Evolutionary conservation across 2,329 filamentous ascomycete genomes (phyloP).

Genomic region (Colletotrichum sp.): DNA sequence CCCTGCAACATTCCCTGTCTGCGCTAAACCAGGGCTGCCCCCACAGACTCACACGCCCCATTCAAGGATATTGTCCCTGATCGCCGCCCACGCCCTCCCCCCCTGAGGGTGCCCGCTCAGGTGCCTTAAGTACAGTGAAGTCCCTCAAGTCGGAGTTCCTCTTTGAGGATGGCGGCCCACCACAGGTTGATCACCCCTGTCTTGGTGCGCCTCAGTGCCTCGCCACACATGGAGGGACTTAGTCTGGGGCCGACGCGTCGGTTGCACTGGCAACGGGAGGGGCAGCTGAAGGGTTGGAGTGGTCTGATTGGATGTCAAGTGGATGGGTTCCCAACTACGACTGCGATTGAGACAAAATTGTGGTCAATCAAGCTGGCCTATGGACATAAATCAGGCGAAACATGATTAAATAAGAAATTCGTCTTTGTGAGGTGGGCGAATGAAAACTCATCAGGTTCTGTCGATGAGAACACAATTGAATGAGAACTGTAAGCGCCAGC

Average conservation of each 20-base stretch:
- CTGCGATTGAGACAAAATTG: fast-evolving
- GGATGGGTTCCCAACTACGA: fast-evolving
- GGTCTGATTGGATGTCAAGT: not conserved
- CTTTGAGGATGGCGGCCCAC: not conserved
- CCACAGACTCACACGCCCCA: not conserved
- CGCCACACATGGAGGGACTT: not conserved
- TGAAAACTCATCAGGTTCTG: fast-evolving
- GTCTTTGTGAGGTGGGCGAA: not conserved
- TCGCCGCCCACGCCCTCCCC: not conserved
- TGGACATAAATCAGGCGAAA: not conserved
- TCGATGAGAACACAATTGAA: not conserved
- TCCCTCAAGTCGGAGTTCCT: not conserved
- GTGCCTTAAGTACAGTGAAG: not conserved
- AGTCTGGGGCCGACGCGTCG: not conserved
- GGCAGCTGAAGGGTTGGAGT: not conserved
- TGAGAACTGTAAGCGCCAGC: not conserved
- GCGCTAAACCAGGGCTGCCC: not conserved
- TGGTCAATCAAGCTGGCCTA: not conserved
- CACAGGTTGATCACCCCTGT: not conserved
- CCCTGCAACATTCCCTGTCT: not conserved
- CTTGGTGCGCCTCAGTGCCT: not conserved
- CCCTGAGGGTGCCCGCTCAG: not conserved
- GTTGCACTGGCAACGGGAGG: not conserved
- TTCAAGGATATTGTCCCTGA: not conserved
- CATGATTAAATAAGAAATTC: not conserved